Percentiles rank a stretch among this genome's conserved stretches.
These are phyloP conservation scores for Penicillium brevicompactum DNA, from an alignment of 2,329 filamentous ascomycete species.

Conservation along the genomic window DNA sequence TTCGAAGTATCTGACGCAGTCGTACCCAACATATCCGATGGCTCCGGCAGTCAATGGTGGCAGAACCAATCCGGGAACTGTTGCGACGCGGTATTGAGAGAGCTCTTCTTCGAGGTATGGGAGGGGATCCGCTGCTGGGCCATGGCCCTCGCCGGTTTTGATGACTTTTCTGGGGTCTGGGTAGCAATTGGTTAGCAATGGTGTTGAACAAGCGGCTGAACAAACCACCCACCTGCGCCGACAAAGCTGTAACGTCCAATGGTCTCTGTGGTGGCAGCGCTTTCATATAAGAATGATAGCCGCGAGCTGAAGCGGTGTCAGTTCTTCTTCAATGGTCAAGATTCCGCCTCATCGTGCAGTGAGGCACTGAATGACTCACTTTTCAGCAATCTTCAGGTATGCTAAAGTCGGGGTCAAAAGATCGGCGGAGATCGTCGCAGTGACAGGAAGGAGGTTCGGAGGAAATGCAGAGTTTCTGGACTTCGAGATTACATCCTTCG, in stretches of 20 bases:
- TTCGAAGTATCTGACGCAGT: slow-evolving; percentile 97
- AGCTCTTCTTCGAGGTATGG: slow-evolving; percentile 81
- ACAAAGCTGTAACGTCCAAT: slow-evolving; percentile 96
- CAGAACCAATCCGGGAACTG: slow-evolving; percentile 78
- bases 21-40: slow-evolving; percentile 95
- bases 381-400: slow-evolving; percentile 85
- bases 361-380: slow-evolving; percentile 52
- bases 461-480: slow-evolving; percentile 56
- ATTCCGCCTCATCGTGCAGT: slow-evolving; percentile 3
- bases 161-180: slow-evolving; percentile 72
- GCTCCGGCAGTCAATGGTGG: slow-evolving; percentile 89
- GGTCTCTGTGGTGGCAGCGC: slow-evolving; percentile 84
- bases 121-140: slow-evolving; percentile 79
- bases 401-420: slow-evolving; percentile 92
- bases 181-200: slow-evolving; percentile 12
- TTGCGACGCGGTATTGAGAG: slow-evolving; percentile 73
- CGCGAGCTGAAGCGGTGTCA: slow-evolving; percentile 55
- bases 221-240: slow-evolving; percentile 63
- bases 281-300: slow-evolving; percentile 93
- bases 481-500: slow-evolving; percentile 58
- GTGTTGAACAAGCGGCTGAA: not conserved
- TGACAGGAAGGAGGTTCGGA: slow-evolving; percentile 80
- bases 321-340: slow-evolving; percentile 7
- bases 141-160: slow-evolving; percentile 84
- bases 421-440: slow-evolving; percentile 84